A percentile compares a stretch with the other conserved stretches of the same genome.
These are phyloP conservation scores for Vitis hybrid DNA, from an alignment of 177 flowering plant species.

Conservation along the genomic window DNA sequence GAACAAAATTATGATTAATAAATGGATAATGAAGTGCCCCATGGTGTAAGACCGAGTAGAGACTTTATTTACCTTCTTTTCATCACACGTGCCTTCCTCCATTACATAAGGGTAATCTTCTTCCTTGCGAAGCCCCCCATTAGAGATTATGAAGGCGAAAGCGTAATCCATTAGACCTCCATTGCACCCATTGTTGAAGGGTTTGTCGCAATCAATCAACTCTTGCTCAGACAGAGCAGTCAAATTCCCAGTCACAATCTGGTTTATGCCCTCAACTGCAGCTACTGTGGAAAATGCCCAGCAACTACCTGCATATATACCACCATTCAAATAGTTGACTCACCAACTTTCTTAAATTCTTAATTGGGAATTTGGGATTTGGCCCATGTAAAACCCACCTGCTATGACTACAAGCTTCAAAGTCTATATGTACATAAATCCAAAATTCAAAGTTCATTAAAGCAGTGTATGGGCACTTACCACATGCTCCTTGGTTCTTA, in stretches of 20 bases:
- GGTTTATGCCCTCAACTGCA: constrained; percentile 82
- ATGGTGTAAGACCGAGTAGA: too few relatives aligned
- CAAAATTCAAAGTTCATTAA: neutral
- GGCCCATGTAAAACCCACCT: too few relatives aligned
- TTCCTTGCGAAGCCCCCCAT: constrained; percentile 65
- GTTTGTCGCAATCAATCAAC: constrained; percentile 68
- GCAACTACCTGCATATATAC: constrained; percentile 65
- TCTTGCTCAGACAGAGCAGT: constrained; percentile 80
- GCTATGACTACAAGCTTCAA: too few relatives aligned
- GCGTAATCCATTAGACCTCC: constrained; percentile 90
- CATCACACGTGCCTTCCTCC: constrained; percentile 66
- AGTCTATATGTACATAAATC: too few relatives aligned
- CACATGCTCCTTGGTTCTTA: constrained; percentile 83
- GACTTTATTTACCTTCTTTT: constrained; percentile 41
- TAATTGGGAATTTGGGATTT: too few relatives aligned
- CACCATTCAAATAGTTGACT: neutral
- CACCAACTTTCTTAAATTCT: too few relatives aligned
- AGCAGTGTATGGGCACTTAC: constrained; percentile 31
- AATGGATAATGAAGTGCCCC: too few relatives aligned
- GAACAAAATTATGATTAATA: constrained; percentile 8
- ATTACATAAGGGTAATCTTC: constrained; percentile 74
- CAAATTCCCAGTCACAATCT: constrained; percentile 68
- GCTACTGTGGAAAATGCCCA: constrained; percentile 93
- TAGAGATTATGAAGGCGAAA: constrained; percentile 52
- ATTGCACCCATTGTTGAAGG: constrained; percentile 69